Conservation (phyloP, 2,329 filamentous ascomycete genomes). For the Hymenoscyphus scutula region DNA sequence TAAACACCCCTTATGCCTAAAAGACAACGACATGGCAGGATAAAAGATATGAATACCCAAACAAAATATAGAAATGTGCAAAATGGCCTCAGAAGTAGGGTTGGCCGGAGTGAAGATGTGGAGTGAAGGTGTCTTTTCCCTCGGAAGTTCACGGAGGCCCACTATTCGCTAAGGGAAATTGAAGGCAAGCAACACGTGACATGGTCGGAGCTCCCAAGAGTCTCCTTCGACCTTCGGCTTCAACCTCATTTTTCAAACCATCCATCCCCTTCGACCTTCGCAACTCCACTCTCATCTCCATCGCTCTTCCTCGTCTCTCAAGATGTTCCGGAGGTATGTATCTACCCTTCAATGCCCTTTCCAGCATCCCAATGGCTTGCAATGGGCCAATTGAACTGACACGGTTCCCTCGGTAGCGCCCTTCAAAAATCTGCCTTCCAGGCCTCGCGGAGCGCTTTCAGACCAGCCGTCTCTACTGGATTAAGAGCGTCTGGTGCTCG, state of each 20-base stretch:
- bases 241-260: conserved; percentile 10
- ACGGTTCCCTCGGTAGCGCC: conserved; percentile 50
- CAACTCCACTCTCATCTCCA: conserved; percentile 57
- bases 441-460: conserved; percentile 57
- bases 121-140: background rate
- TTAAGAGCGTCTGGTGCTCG: conserved; percentile 49
- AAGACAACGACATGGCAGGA: background rate
- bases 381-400: conserved; percentile 49
- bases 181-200: background rate
- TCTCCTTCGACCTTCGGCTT: background rate
- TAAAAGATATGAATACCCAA: background rate
- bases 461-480: conserved; percentile 55
- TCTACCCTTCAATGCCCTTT: conserved; percentile 31
- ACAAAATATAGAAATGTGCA: background rate
- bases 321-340: conserved; percentile 82
- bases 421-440: conserved; percentile 63
- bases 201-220: background rate
- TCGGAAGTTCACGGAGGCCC: conserved; percentile 2
- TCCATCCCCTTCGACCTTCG: conserved; percentile 10
- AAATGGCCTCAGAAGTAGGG: background rate
- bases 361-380: conserved; percentile 14
- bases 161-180: background rate
- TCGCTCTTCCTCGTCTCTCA: conserved; percentile 67
- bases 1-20: background rate
- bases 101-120: background rate